Evolutionary conservation across 108 stramenopile species (phyloP).

Genomic region (Aurantiochytrium sp.): DNA sequence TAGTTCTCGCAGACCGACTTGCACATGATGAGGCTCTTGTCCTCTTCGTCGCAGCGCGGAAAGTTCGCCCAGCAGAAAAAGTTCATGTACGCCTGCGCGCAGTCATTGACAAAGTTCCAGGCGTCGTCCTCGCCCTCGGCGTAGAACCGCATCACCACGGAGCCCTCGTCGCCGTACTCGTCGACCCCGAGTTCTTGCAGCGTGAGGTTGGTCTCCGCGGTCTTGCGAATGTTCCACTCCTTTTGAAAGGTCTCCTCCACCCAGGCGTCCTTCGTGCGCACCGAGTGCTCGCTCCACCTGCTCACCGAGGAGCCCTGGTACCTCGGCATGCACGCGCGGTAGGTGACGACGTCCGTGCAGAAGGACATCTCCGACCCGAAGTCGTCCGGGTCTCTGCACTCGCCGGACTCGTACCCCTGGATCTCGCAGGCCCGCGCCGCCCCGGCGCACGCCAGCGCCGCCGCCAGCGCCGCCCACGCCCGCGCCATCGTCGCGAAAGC

Average conservation of each 20-base stretch:
- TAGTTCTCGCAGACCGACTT: conserved; percentile 59
- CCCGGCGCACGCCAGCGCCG: background rate
- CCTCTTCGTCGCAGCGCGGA: conserved; percentile 52
- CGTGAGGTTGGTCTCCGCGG: conserved; percentile 34
- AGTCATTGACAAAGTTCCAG: conserved; percentile 40
- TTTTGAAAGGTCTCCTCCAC: conserved; percentile 34
- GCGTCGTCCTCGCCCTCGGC: conserved; percentile 37
- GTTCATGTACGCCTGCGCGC: conserved; percentile 48
- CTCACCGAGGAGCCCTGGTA: conserved; percentile 35
- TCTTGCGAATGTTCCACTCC: conserved; percentile 33
- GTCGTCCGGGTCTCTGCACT: background rate
- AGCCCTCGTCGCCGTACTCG: conserved; percentile 46
- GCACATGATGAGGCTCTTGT: conserved; percentile 42
- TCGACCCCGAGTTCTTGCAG: conserved; percentile 48
- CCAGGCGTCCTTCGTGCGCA: conserved; percentile 49
- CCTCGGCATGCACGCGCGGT: conserved; percentile 51
- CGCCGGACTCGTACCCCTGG: conserved; percentile 25
- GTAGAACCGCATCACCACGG: conserved; percentile 44
- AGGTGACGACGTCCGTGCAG: conserved; percentile 44
- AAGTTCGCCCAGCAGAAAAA: conserved; percentile 60
- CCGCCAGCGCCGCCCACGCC: no score
- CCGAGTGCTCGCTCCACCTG: conserved; percentile 49
- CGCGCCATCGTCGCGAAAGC: no score
- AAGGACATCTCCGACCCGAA: conserved; percentile 45
- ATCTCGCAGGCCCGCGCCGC: background rate